These are phyloP conservation scores for Penicillium sp. DNA, from an alignment of 2,329 filamentous ascomycete genomes.

Conservation along the genomic window DNA sequence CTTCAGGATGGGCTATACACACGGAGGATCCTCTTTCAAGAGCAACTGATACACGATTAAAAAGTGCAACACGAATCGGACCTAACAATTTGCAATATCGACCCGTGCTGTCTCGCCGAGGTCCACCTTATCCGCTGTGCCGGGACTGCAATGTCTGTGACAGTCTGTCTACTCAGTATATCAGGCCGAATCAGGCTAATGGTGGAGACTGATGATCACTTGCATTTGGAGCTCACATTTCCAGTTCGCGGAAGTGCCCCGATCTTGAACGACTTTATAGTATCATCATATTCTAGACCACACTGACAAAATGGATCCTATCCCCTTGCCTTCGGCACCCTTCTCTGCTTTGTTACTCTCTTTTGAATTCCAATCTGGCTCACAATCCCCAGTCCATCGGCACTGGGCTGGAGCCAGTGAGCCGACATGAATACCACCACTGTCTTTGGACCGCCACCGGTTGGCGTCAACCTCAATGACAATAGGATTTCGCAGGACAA, in stretches of 20 bases:
- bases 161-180: background rate
- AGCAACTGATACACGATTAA: background rate
- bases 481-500: slow-evolving; percentile 6
- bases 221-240: background rate
- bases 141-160: background rate
- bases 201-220: background rate
- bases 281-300: background rate
- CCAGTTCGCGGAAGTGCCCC: background rate
- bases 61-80: background rate
- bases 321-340: background rate
- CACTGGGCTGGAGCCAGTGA: background rate
- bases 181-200: background rate
- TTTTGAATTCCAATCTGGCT: background rate
- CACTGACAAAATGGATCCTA: background rate
- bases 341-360: background rate
- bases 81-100: background rate
- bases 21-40: background rate
- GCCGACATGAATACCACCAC: slow-evolving; percentile 1
- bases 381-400: background rate
- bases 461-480: slow-evolving; percentile 11
- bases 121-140: background rate
- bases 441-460: slow-evolving; percentile 13
- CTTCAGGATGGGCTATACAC: background rate
- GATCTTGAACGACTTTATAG: background rate
- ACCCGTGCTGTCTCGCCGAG: background rate